Evolutionary conservation across 495 filamentous ascomycete species (phyloP).

Genomic region (Elasticomyces elasticus): DNA sequence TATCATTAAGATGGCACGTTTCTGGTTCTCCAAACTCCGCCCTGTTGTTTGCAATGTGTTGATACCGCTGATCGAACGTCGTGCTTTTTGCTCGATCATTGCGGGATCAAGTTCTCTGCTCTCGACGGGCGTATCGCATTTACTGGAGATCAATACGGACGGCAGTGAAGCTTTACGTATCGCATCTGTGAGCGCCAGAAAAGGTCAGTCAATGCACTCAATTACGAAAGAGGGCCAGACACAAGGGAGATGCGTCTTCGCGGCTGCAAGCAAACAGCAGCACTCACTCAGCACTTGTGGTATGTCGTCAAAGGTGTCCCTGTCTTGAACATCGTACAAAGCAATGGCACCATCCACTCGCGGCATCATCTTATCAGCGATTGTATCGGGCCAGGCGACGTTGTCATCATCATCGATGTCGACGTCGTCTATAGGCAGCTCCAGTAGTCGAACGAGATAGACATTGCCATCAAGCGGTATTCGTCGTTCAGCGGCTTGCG

Average conservation of each 20-base stretch:
- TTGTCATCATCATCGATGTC: conserved; percentile 51
- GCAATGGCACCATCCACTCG: conserved; percentile 73
- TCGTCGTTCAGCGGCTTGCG: conserved; percentile 47
- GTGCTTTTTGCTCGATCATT: conserved; percentile 45
- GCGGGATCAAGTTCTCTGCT: conserved; percentile 44
- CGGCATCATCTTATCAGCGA: conserved; percentile 54
- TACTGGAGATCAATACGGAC: conserved; percentile 20
- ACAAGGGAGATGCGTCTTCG: conserved; percentile 1
- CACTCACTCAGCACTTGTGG: conserved; percentile 63
- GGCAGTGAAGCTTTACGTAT: conserved; percentile 18
- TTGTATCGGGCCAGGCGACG: conserved; percentile 69
- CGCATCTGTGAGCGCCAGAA: conserved; percentile 15
- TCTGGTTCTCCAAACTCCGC: conserved; percentile 60
- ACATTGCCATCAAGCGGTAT: conserved; percentile 65
- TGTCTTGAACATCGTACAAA: conserved; percentile 75
- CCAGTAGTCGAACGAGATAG: conserved; percentile 72
- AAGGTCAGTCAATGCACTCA: not conserved
- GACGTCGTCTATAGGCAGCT: conserved; percentile 59
- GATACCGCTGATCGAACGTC: conserved; percentile 47
- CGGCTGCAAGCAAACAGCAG: not conserved
- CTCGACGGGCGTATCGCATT: conserved; percentile 16
- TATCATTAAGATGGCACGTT: conserved; percentile 68
- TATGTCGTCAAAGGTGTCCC: conserved; percentile 56
- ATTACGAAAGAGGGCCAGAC: not conserved
- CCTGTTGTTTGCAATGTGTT: conserved; percentile 64